Evolutionary conservation across 1,139 yeast species (phyloP).

Genomic region (Yamadazyma buinensis): DNA sequence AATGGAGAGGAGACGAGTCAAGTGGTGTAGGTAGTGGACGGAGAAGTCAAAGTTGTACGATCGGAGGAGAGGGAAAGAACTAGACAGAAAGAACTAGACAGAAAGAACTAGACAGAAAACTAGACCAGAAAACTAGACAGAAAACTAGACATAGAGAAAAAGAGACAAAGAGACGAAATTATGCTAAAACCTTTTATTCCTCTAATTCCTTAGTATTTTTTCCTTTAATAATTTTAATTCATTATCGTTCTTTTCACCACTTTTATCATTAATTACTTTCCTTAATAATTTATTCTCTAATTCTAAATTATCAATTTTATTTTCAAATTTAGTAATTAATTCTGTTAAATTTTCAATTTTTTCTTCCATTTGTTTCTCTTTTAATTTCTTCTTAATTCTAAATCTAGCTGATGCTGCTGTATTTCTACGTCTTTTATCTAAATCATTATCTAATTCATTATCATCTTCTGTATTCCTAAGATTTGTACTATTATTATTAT

Average conservation of each 20-base stretch:
- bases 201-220: conserved; percentile 20
- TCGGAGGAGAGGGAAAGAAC: too few species aligned
- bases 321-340: conserved; percentile 35
- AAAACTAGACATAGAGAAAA: too few species aligned
- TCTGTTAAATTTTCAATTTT: conserved; percentile 43
- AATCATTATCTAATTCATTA: conserved; percentile 12
- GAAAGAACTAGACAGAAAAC: too few species aligned
- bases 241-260: conserved; percentile 39
- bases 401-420: conserved; percentile 64
- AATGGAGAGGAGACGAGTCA: too few species aligned
- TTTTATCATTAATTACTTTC: conserved; percentile 57
- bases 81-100: too few species aligned
- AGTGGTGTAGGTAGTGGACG: too few species aligned
- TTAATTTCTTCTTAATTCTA: conserved; percentile 56
- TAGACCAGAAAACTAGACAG: too few species aligned
- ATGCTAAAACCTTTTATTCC: too few species aligned
- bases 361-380: conserved; percentile 57
- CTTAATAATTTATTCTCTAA: conserved; percentile 76
- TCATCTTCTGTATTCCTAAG: not conserved
- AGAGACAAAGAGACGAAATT: too few species aligned
- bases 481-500: not conserved
- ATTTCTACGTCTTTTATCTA: conserved; percentile 53
- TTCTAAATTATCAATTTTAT: conserved; percentile 50
- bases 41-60: too few species aligned
- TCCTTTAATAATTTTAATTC: conserved; percentile 37